Conservation (phyloP, 1,139 yeast genomes). For the Saccharomycopsis hybrid region DNA sequence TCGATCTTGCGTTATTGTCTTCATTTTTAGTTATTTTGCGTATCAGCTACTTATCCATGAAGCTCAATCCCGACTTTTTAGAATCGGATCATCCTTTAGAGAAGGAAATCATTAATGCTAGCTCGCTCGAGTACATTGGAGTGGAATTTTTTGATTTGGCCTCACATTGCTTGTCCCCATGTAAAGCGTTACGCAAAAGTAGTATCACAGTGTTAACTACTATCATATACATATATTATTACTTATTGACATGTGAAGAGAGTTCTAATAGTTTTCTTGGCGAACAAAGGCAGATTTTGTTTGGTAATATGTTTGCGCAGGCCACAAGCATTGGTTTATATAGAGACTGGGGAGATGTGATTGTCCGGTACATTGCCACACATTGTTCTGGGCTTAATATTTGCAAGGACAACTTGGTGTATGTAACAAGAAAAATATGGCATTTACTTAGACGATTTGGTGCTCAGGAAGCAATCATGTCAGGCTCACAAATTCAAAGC, state of each 20-base stretch:
- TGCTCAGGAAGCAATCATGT: slow-evolving; percentile 1
- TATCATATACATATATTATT: slow-evolving; percentile 8
- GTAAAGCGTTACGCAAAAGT: slow-evolving; percentile 10
- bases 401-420: slow-evolving; percentile 3
- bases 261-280: background rate
- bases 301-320: slow-evolving; percentile 1
- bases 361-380: background rate
- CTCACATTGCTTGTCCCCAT: slow-evolving; percentile 10
- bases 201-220: slow-evolving; percentile 11
- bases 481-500: slow-evolving; percentile 4
- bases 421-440: slow-evolving; percentile 4
- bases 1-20: slow-evolving; percentile 14
- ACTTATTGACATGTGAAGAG: slow-evolving; percentile 10
- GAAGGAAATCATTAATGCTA: slow-evolving; percentile 5
- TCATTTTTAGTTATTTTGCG: slow-evolving; percentile 17
- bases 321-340: slow-evolving; percentile 8
- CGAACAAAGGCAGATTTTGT: slow-evolving; percentile 4
- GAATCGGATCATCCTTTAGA: slow-evolving; percentile 3
- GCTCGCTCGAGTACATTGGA: slow-evolving; percentile 12
- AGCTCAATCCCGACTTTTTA: slow-evolving; percentile 2
- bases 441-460: slow-evolving; percentile 4
- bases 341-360: slow-evolving; percentile 14
- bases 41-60: slow-evolving; percentile 12
- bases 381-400: background rate
- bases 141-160: slow-evolving; percentile 13